These are phyloP conservation scores for Pleurotus citrinopileatus DNA, from an alignment of 768 basidiomycete genomes.

Conservation along the genomic window DNA sequence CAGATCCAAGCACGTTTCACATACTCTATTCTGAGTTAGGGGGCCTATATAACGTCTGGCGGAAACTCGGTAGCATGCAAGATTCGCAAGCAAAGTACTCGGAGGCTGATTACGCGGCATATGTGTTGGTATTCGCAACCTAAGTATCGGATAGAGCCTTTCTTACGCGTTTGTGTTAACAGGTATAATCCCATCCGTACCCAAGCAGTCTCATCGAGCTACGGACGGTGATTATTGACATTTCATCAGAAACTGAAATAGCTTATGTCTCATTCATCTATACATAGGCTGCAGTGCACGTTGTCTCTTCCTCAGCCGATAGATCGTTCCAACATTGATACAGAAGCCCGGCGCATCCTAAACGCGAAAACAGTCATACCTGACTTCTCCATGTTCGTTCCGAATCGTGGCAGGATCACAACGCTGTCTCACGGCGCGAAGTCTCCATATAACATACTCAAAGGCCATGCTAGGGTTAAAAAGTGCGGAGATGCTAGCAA, in stretches of 20 bases:
- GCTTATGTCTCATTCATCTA: neutral
- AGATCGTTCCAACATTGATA: constrained; percentile 20
- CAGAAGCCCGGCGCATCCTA: constrained; percentile 34
- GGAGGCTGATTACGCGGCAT: constrained; percentile 54
- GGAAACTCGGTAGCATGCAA: constrained; percentile 39
- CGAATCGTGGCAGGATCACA: constrained; percentile 28
- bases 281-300: constrained; percentile 43
- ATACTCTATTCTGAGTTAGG: constrained; percentile 35
- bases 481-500: constrained; percentile 34
- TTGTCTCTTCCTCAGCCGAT: constrained; percentile 47
- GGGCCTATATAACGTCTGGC: constrained; percentile 43
- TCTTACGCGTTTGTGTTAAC: too few species aligned
- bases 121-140: constrained; percentile 38
- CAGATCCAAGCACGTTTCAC: constrained; percentile 16
- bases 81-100: constrained; percentile 44
- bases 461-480: constrained; percentile 31
- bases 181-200: constrained; percentile 51
- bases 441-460: constrained; percentile 48
- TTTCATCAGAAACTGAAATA: neutral
- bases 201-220: constrained; percentile 36
- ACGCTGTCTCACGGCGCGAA: constrained; percentile 39
- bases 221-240: constrained; percentile 36
- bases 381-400: constrained; percentile 48
- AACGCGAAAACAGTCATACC: constrained; percentile 46
- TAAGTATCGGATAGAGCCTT: too few species aligned